Conservation (phyloP, 2,329 filamentous ascomycete species). For the Diaporthe amygdali region DNA sequence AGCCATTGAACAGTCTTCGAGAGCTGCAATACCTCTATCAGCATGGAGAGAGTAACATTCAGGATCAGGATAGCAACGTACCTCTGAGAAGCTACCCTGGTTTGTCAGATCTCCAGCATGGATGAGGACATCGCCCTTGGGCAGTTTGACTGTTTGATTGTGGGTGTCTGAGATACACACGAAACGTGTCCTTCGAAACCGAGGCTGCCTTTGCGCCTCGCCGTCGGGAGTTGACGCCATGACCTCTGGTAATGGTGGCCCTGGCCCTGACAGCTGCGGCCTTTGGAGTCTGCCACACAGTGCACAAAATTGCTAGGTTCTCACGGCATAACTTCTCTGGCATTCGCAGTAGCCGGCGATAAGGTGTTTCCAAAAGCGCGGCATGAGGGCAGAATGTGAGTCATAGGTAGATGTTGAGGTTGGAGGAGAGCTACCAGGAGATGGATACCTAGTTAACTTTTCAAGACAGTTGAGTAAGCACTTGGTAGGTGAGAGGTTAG, state of each 20-base stretch:
- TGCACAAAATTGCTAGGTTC: not conserved
- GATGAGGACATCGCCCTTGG: constrained; percentile 75
- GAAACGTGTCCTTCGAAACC: constrained; percentile 61
- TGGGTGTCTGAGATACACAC: constrained; percentile 82
- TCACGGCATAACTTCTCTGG: not conserved
- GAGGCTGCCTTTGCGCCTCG: not conserved
- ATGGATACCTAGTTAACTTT: no score
- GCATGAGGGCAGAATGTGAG: not conserved
- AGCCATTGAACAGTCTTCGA: constrained; percentile 70
- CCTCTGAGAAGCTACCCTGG: constrained; percentile 66
- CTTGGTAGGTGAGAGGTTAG: not conserved
- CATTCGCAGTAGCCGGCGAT: not conserved
- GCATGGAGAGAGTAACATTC: no score
- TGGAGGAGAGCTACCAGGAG: not conserved
- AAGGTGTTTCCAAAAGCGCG: not conserved
- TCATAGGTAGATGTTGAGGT: not conserved
- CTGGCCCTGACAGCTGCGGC: not conserved
- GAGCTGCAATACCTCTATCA: constrained; percentile 43
- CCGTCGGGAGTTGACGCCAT: not conserved
- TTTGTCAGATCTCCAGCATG: constrained; percentile 81
- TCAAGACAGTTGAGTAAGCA: not conserved
- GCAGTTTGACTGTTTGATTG: constrained; percentile 68
- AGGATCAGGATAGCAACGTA: constrained; percentile 28
- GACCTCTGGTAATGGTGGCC: not conserved
- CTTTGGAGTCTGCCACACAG: not conserved